Evolutionary conservation across 1,284 basidiomycete genomes (phyloP).

Genomic region (Boletus mariae): DNA sequence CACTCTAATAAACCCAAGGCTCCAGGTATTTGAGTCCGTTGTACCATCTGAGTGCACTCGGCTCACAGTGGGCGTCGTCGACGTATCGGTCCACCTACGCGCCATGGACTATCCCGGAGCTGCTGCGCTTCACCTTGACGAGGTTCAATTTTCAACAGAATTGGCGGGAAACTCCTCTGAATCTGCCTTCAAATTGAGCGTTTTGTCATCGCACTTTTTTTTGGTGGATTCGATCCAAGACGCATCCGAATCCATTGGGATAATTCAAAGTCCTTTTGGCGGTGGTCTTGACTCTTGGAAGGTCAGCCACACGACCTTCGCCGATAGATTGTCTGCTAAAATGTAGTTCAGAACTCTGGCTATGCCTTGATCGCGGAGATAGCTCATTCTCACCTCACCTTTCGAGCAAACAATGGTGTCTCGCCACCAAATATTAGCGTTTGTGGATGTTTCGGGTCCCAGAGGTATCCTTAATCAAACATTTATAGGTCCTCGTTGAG

Average conservation of each 20-base stretch:
- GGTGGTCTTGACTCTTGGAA: slow-evolving; percentile 61
- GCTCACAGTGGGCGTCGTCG: slow-evolving; percentile 62
- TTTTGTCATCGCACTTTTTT: slow-evolving; percentile 51
- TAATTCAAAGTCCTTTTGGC: slow-evolving; percentile 1
- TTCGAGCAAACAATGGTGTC: slow-evolving; percentile 33
- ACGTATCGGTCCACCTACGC: slow-evolving; percentile 65
- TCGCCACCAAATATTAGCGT: slow-evolving; percentile 40
- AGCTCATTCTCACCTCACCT: slow-evolving; percentile 43
- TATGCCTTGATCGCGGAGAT: slow-evolving; percentile 71
- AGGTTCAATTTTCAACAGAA: slow-evolving; percentile 65
- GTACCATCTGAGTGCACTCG: slow-evolving; percentile 86
- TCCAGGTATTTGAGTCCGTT: slow-evolving; percentile 86
- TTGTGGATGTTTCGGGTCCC: slow-evolving; percentile 14
- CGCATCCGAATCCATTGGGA: slow-evolving; percentile 22
- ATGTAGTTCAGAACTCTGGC: slow-evolving; percentile 42
- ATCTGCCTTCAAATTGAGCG: slow-evolving; percentile 47
- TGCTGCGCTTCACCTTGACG: slow-evolving; percentile 62
- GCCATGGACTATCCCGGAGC: slow-evolving; percentile 62
- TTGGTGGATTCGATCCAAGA: slow-evolving; percentile 60
- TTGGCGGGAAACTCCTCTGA: slow-evolving; percentile 65
- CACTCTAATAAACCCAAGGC: slow-evolving; percentile 1
- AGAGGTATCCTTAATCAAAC: slow-evolving; percentile 3
- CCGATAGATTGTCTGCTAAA: slow-evolving; percentile 10
- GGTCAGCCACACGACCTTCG: slow-evolving; percentile 40
- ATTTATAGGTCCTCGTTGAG: slow-evolving; percentile 45